A percentile compares a stretch with the other conserved stretches of the same genome.
Evolutionary conservation across 805 yeast genomes (phyloP).

Genomic region (Suhomyces canberraensis): DNA sequence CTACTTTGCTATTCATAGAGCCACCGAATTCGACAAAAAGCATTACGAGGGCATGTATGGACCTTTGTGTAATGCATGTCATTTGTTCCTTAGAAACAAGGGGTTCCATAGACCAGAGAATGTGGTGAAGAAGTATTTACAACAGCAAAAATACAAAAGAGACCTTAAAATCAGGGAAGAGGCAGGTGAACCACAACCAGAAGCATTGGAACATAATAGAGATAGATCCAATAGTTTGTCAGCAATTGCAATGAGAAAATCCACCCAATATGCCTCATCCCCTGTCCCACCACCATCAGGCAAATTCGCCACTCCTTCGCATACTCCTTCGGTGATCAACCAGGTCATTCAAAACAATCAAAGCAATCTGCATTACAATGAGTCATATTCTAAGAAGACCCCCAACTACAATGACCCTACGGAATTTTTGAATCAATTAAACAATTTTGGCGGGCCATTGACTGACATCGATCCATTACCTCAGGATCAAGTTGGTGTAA

Average conservation of each 20-base stretch:
- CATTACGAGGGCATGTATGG: slow-evolving; percentile 47
- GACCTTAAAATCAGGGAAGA: slow-evolving; percentile 32
- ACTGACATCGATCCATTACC: slow-evolving; percentile 47
- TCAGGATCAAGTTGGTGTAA: slow-evolving; percentile 30
- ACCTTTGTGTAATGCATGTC: slow-evolving; percentile 46
- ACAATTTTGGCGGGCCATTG: slow-evolving; percentile 42
- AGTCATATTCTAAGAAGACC: slow-evolving; percentile 11
- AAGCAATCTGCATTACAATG: slow-evolving; percentile 1
- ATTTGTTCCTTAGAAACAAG: slow-evolving; percentile 45
- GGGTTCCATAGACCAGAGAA: slow-evolving; percentile 70
- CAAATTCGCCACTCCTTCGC: slow-evolving; percentile 39
- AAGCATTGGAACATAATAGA: slow-evolving; percentile 8
- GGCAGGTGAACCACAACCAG: slow-evolving; percentile 3
- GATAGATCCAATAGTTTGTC: slow-evolving; percentile 12
- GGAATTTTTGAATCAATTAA: slow-evolving; percentile 40
- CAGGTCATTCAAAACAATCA: slow-evolving; percentile 31
- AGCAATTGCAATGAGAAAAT: slow-evolving; percentile 14
- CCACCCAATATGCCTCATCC: slow-evolving; percentile 24
- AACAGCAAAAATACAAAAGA: slow-evolving; percentile 41
- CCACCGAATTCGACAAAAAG: slow-evolving; percentile 37
- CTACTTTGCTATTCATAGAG: slow-evolving; percentile 35
- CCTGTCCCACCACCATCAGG: slow-evolving; percentile 21
- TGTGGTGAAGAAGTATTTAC: slow-evolving; percentile 43
- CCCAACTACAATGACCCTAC: slow-evolving; percentile 35
- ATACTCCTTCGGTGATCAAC: slow-evolving; percentile 36